Percentiles rank a stretch among this genome's conserved stretches.
These are phyloP conservation scores for Zalaria obscura DNA, from an alignment of 2,329 filamentous ascomycete genomes.

Conservation along the genomic window DNA sequence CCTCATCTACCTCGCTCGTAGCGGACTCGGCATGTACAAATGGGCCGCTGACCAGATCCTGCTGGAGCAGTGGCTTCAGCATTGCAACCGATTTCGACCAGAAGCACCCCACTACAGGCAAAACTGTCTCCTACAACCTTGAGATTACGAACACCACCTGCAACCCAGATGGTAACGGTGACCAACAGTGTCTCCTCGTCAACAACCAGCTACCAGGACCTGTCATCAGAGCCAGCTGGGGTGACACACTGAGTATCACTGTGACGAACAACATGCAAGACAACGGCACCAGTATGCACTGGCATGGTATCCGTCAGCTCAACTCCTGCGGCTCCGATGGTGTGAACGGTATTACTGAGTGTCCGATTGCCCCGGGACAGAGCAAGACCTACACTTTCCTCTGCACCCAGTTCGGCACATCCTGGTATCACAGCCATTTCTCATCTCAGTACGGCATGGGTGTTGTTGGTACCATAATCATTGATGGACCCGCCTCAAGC, in stretches of 20 bases:
- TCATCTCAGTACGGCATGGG: constrained; percentile 29
- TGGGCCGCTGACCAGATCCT: constrained; percentile 23
- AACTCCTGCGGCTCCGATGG: constrained; percentile 42
- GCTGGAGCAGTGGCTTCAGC: constrained; percentile 29
- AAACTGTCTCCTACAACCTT: constrained; percentile 18
- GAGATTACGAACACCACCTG: constrained; percentile 20
- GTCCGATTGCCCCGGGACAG: constrained; percentile 35
- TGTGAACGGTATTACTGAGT: constrained; percentile 32
- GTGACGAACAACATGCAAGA: constrained; percentile 36
- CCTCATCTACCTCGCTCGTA: constrained; percentile 2
- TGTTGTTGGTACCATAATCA: constrained; percentile 24
- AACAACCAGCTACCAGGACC: constrained; percentile 56
- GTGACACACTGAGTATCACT: constrained; percentile 34
- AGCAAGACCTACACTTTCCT: constrained; percentile 41
- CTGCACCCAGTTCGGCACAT: constrained; percentile 28
- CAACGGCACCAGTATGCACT: constrained; percentile 48
- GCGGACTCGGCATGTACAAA: constrained; percentile 23
- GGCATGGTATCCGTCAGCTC: constrained; percentile 45
- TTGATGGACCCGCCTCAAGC: constrained; percentile 27
- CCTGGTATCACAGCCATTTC: constrained; percentile 30
- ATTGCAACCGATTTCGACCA: constrained; percentile 31
- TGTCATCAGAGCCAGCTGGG: constrained; percentile 36
- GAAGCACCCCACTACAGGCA: constrained; percentile 27
- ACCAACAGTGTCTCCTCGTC: constrained; percentile 30
- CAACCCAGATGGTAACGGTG: constrained; percentile 24